A percentile compares a stretch with the other conserved stretches of the same genome.
Conservation (phyloP, 2,329 filamentous ascomycete species). For the Atkinsonella texensis region DNA sequence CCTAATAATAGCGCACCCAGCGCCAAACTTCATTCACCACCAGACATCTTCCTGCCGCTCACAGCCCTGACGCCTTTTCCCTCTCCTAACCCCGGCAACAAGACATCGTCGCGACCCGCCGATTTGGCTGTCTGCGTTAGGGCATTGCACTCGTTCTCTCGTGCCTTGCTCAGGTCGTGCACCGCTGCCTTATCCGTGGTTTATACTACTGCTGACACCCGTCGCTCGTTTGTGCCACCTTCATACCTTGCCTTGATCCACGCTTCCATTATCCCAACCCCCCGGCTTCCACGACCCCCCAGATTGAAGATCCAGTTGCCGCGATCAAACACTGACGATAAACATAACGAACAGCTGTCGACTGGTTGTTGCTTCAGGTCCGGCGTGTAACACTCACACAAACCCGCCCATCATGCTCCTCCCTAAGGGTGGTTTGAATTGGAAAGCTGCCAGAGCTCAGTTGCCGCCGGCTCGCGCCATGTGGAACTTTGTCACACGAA, state of each 20-base stretch:
- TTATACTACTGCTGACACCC: neutral
- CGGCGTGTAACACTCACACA: conserved; percentile 4
- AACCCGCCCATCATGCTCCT: conserved; percentile 59
- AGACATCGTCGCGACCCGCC: conserved; percentile 1
- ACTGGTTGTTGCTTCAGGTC: neutral
- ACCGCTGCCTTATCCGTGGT: neutral
- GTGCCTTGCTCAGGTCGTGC: neutral
- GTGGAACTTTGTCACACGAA: conserved; percentile 58
- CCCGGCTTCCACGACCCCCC: conserved; percentile 4
- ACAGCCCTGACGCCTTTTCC: neutral
- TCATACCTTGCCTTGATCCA: neutral
- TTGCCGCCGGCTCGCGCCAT: conserved; percentile 67
- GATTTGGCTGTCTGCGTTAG: neutral
- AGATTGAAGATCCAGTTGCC: conserved; percentile 10
- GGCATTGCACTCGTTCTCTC: neutral
- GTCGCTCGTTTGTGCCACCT: conserved; percentile 5
- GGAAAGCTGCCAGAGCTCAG: conserved; percentile 77
- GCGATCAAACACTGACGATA: neutral
- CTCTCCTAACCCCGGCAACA: neutral
- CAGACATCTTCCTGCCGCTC: too few species aligned
- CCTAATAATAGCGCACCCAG: neutral
- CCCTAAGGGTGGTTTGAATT: conserved; percentile 78
- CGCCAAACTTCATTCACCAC: neutral
- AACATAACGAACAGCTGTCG: neutral
- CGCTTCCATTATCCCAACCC: conserved; percentile 3